Conservation (phyloP, 768 basidiomycete species). For the Tulasnella sp. region DNA sequence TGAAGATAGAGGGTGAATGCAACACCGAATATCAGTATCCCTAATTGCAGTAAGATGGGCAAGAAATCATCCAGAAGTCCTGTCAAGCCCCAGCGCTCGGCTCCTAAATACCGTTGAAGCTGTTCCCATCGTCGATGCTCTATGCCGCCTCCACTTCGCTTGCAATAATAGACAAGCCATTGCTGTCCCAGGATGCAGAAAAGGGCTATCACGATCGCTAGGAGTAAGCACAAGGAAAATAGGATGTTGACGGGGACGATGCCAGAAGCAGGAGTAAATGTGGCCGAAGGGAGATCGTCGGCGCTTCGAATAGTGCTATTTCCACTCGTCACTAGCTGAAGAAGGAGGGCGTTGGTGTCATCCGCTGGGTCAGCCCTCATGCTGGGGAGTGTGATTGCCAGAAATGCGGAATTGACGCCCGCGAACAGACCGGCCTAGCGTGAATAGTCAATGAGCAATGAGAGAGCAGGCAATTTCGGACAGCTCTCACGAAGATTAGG, state of each 20-base stretch:
- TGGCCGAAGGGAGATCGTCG: neutral
- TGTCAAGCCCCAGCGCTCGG: neutral
- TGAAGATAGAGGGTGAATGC: neutral
- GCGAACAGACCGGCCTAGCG: neutral
- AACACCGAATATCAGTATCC: neutral
- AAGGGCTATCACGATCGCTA: neutral
- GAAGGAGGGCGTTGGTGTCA: neutral
- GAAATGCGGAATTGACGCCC: neutral
- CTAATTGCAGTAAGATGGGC: neutral
- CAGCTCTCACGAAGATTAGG: neutral
- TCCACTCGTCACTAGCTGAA: neutral
- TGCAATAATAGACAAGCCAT: neutral
- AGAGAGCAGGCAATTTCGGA: neutral
- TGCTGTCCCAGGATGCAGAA: neutral
- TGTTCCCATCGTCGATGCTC: neutral
- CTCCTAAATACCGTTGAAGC: neutral
- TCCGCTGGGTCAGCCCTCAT: neutral
- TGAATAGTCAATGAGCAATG: neutral
- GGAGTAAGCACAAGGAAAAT: neutral
- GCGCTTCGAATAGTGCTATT: neutral
- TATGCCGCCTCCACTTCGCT: neutral
- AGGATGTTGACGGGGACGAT: neutral
- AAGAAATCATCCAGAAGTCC: neutral
- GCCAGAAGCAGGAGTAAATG: neutral
- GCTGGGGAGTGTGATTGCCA: neutral